Percentiles rank a stretch among this genome's conserved stretches.
Evolutionary conservation across 148 eudicot genomes (phyloP).

Genomic region (Rhododendron kiyosumense): DNA sequence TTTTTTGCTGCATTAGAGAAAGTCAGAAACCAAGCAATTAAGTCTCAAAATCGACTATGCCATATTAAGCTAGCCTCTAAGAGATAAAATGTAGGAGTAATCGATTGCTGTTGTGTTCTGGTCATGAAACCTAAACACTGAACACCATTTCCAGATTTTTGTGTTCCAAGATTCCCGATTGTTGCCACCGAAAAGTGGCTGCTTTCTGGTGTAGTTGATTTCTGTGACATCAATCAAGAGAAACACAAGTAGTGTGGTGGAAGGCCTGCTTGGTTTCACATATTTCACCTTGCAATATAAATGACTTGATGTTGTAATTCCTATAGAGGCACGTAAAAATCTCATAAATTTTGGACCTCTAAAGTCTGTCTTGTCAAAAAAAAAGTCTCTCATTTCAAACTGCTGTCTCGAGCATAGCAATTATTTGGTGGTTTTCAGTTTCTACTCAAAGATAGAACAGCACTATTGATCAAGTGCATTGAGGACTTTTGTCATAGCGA

Average conservation of each 20-base stretch:
- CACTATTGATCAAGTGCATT: not conserved
- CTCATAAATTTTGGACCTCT: not conserved
- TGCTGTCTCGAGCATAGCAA: not conserved
- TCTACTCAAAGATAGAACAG: not conserved
- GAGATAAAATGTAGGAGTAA: not conserved
- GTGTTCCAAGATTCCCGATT: not conserved
- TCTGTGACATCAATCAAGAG: not conserved
- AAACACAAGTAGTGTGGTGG: not conserved
- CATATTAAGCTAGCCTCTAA: not conserved
- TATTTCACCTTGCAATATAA: not conserved
- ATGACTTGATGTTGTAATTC: not conserved
- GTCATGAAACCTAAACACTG: not conserved
- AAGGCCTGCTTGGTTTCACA: conserved; percentile 3
- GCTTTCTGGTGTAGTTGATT: not conserved
- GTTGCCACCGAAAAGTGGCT: not conserved
- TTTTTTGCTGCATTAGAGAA: not conserved
- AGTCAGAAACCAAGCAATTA: not conserved
- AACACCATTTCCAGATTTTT: not conserved
- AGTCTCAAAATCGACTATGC: not conserved
- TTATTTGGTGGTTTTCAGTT: not conserved
- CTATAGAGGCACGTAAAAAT: not conserved
- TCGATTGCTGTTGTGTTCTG: not conserved
- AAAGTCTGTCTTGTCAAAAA: not conserved
- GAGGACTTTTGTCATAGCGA: not conserved
- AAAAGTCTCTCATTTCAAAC: not conserved